These are phyloP conservation scores for Asterella californica DNA, from an alignment of 225 moss, liverwort and hornwort species.

Conservation along the genomic window DNA sequence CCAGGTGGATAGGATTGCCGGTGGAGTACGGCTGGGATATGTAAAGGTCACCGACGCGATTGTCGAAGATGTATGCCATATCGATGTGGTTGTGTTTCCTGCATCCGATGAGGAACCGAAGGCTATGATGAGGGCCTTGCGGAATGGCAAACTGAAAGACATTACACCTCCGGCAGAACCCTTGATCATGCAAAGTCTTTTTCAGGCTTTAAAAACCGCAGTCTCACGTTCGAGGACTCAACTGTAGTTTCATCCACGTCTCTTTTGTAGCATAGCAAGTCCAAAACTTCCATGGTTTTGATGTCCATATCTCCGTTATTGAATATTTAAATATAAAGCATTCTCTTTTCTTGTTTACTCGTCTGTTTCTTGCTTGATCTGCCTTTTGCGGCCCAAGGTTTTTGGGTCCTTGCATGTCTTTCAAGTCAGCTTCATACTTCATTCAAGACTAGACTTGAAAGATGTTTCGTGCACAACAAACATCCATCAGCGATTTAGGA, in stretches of 20 bases:
- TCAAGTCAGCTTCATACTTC: no score
- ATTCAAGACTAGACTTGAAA: no score
- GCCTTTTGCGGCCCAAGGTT: no score
- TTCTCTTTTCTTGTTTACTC: no score
- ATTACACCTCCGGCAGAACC: conserved; percentile 79
- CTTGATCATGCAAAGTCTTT: conserved; percentile 88
- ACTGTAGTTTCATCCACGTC: background rate
- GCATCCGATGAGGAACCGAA: conserved; percentile 46
- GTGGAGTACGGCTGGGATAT: conserved; percentile 89
- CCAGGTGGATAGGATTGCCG: conserved; percentile 88
- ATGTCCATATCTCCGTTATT: background rate
- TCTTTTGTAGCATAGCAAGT: background rate
- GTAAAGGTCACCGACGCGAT: conserved; percentile 58
- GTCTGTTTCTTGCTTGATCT: no score
- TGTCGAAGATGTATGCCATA: conserved; percentile 77
- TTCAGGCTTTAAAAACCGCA: conserved; percentile 67
- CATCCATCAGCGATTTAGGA: no score
- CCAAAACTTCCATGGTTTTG: background rate
- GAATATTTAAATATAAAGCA: no score
- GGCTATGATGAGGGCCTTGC: conserved; percentile 69
- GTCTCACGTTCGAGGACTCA: conserved; percentile 30
- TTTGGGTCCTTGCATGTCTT: no score
- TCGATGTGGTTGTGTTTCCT: conserved; percentile 63
- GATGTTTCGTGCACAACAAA: no score
- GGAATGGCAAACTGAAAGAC: conserved; percentile 69